phyloP scores from a whole-genome alignment of 768 basidiomycete genomes.

The Termitomyces sp. region DNA sequence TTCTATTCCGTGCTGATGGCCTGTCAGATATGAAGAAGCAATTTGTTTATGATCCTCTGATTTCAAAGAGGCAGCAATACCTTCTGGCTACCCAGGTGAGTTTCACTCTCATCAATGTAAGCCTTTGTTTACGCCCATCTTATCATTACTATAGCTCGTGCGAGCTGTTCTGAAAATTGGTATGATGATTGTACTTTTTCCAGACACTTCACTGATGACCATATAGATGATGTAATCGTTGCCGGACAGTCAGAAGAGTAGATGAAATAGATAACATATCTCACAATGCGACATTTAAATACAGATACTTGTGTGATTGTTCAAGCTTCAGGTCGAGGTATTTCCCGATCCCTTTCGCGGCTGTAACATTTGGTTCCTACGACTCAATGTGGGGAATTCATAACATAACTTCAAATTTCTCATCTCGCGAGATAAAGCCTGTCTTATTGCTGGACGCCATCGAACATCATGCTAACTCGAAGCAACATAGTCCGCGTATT shows the following conservation, averaged over 20 bases:
- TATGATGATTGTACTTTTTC: constrained; percentile 24
- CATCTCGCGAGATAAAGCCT: neutral
- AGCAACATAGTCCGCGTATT: too few relatives aligned
- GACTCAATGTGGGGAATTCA: neutral
- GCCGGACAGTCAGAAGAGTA: constrained; percentile 15
- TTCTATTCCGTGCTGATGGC: neutral
- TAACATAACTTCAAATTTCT: neutral
- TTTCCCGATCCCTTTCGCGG: neutral
- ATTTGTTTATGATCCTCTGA: constrained; percentile 94
- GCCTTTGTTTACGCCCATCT: neutral
- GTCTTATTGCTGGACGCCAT: neutral
- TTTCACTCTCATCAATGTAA: neutral
- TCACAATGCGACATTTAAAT: neutral
- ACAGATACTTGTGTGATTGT: neutral
- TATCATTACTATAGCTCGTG: constrained; percentile 47
- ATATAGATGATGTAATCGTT: constrained; percentile 14
- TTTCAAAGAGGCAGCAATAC: constrained; percentile 96
- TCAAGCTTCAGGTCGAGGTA: neutral
- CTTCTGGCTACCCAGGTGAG: constrained; percentile 90
- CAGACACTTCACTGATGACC: neutral
- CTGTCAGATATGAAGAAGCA: constrained; percentile 91
- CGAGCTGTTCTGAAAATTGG: constrained; percentile 87
- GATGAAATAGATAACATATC: constrained; percentile 1
- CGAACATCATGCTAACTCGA: neutral
- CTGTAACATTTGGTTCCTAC: neutral